Evolutionary conservation across 2,329 filamentous ascomycete species (phyloP).

Genomic region (Allantophomopsis cytisporea): DNA sequence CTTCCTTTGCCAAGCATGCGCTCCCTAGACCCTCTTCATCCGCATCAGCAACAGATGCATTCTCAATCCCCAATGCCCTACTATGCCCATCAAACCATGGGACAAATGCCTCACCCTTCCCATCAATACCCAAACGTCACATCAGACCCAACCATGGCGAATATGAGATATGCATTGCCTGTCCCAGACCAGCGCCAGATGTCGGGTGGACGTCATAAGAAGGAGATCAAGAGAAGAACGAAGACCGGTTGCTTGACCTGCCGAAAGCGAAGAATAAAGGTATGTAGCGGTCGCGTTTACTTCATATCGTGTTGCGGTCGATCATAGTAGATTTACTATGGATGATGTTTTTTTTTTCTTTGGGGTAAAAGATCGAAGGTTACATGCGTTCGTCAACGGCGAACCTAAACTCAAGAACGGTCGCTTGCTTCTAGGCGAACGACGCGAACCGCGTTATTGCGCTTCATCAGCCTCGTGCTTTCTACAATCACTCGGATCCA

Average conservation of each 20-base stretch:
- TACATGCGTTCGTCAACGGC: no score
- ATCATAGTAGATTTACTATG: no score
- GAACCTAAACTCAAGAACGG: no score
- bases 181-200: slow-evolving; percentile 37
- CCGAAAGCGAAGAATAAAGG: slow-evolving; percentile 60
- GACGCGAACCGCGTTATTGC: no score
- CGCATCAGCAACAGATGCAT: slow-evolving; percentile 13
- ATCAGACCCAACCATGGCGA: slow-evolving; percentile 25
- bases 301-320: neutral
- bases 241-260: slow-evolving; percentile 60
- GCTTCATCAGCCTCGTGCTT: no score
- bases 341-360: no score
- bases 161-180: slow-evolving; percentile 41
- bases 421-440: no score
- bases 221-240: slow-evolving; percentile 64
- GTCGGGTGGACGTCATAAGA: slow-evolving; percentile 47
- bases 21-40: slow-evolving; percentile 26
- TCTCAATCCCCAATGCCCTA: slow-evolving; percentile 39
- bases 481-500: no score
- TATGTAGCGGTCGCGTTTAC: slow-evolving; percentile 24
- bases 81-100: slow-evolving; percentile 25
- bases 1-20: slow-evolving; percentile 36
- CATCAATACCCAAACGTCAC: slow-evolving; percentile 31
- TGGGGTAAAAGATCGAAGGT: no score
- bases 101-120: slow-evolving; percentile 23